Conservation (phyloP, 768 basidiomycete species). For the Serpula lacrymans region DNA sequence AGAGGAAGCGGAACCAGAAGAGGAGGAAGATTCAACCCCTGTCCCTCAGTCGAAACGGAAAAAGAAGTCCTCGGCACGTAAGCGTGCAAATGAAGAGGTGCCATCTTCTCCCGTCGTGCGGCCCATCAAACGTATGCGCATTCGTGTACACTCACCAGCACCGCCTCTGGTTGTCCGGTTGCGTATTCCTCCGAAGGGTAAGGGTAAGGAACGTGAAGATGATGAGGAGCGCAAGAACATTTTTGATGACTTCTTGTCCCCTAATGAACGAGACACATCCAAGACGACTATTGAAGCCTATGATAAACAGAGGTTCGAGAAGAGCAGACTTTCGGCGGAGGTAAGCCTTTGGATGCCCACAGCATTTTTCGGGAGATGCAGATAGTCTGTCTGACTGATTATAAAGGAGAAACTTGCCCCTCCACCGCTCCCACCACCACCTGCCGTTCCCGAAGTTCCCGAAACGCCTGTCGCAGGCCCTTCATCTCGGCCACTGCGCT, state of each 20-base stretch:
- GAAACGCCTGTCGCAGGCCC: slow-evolving; percentile 49
- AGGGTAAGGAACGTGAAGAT: slow-evolving; percentile 68
- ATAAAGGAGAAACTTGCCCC: slow-evolving; percentile 50
- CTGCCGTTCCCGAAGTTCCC: slow-evolving; percentile 25
- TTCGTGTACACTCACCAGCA: slow-evolving; percentile 33
- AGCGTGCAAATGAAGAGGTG: slow-evolving; percentile 8
- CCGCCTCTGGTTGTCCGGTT: slow-evolving; percentile 46
- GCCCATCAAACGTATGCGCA: slow-evolving; percentile 44
- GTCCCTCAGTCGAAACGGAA: slow-evolving; percentile 26
- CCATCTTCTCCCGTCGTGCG: slow-evolving; percentile 24
- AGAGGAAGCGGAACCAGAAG: slow-evolving; percentile 19
- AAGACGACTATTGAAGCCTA: slow-evolving; percentile 57
- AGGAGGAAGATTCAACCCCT: slow-evolving; percentile 15
- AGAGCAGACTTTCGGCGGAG: slow-evolving; percentile 69
- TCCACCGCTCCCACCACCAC: slow-evolving; percentile 31
- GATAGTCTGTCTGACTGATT: no score
- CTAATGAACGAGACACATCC: slow-evolving; percentile 66
- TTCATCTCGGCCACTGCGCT: slow-evolving; percentile 62
- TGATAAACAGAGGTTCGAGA: slow-evolving; percentile 74
- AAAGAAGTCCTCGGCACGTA: slow-evolving; percentile 26
- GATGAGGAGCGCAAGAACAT: slow-evolving; percentile 55
- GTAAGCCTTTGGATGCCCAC: slow-evolving; percentile 41
- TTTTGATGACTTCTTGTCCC: slow-evolving; percentile 79
- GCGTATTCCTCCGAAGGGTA: slow-evolving; percentile 57
- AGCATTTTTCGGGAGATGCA: no score